Evolutionary conservation across 305 asterid genomes (phyloP), one percentile per base, ranked within the genome.

Genomic region (Solanum hybrid): DNA sequence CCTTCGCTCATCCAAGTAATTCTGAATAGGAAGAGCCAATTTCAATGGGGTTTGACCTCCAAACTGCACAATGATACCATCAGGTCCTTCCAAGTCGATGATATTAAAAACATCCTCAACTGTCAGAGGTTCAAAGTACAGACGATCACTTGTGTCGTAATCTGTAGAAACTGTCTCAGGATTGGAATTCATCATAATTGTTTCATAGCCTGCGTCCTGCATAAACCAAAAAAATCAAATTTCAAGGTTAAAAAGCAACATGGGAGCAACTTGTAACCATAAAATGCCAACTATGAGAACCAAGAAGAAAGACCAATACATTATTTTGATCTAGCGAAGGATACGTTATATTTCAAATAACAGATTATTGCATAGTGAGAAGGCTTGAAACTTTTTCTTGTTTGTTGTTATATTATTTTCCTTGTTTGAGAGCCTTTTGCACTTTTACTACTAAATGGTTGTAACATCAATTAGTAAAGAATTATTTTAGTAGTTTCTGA

Each of bases 21-120:
- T 95, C 93, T 96, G 95, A 89, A 96, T 95, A 8, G 99, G 98
- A 88, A 95, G 96, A 77, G 99, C 93, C 82, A 97, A 88, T 90
- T 97, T 97, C 86, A 97, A 91, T 4, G 99, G 99, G n/a, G 99
- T 97, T 92, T 97, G 99, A 81, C 99, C 99, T 26, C 99, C 99
- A 90, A 96, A 97, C 91, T 97, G 99, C 86, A 97, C 99, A 81
- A 97, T 97, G 72, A 97, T 97, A 84, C 99, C 99, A 90, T 97
- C 99, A 3, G 99, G 99, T 89, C 95, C 87, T 93, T 97, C 99
- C 93, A 97, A 90, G 94, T 97, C 99, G 6, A 97, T 97, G 92
- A 96, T 90, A 89, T 96, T 97, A 19, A 95, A 91, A 87, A 97
- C 99, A 92, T 97, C 98, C 90, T 97, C 99, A 51, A 95, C 96